phyloP scores from a whole-genome alignment of 2,329 filamentous ascomycete species.

The Periconia digitata region DNA sequence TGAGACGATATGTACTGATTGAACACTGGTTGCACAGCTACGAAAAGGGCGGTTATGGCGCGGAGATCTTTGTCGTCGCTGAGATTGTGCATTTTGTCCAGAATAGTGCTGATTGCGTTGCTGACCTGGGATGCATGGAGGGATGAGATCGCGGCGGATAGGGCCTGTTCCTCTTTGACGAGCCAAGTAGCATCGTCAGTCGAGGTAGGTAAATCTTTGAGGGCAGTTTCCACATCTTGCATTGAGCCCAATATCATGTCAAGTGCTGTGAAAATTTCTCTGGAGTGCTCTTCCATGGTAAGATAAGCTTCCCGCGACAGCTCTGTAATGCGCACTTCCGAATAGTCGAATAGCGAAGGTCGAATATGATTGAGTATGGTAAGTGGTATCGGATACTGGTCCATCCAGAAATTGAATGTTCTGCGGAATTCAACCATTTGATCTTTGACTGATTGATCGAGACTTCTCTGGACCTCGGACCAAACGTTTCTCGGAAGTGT shows the following conservation, averaged over 20 bases:
- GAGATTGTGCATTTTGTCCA: constrained; percentile 50
- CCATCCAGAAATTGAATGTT: constrained; percentile 20
- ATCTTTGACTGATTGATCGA: constrained; percentile 16
- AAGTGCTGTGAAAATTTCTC: constrained; percentile 63
- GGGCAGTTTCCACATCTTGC: constrained; percentile 66
- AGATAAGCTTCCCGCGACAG: constrained; percentile 8
- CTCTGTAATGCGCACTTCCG: constrained; percentile 1
- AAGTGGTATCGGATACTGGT: constrained; percentile 26
- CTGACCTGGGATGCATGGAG: constrained; percentile 63
- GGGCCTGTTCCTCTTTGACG: constrained; percentile 47
- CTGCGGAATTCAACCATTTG: constrained; percentile 17
- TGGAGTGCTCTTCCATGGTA: constrained; percentile 53
- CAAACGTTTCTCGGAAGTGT: constrained; percentile 29
- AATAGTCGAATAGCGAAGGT: constrained; percentile 58
- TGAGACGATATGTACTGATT: constrained; percentile 70
- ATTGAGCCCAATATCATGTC: constrained; percentile 79
- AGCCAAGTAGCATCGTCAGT: constrained; percentile 67
- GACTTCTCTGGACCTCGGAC: constrained; percentile 17
- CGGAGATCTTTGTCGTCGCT: constrained; percentile 45
- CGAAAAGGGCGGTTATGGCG: constrained; percentile 60
- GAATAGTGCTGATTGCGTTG: constrained; percentile 45
- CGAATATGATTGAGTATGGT: constrained; percentile 61
- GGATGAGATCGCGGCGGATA: constrained; percentile 53
- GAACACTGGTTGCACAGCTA: constrained; percentile 69
- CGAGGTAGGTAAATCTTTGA: constrained; percentile 58